Evolutionary conservation across 768 basidiomycete genomes (phyloP), one percentile per base, ranked within the genome.

Genomic region (Macrolepiota dolichaula): DNA sequence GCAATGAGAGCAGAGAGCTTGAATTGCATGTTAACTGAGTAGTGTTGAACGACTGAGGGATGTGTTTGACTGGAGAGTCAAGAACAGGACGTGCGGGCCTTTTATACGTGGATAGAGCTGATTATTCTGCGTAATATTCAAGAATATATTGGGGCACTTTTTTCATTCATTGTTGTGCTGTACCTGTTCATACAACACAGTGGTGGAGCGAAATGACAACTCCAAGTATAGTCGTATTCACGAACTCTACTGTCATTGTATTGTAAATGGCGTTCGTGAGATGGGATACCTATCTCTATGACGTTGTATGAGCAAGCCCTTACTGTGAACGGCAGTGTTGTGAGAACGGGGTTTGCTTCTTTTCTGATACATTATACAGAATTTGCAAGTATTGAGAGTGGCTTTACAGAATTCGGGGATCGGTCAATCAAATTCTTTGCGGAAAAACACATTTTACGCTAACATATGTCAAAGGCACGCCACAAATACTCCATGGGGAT

Each of bases 41-140:
- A n/a, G n/a, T n/a, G n/a, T n/a, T n/a, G n/a, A n/a, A n/a, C n/a
- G n/a, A n/a, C n/a, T n/a, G n/a, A n/a, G n/a, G n/a, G n/a, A n/a
- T n/a, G n/a, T n/a, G n/a, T n/a, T n/a, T n/a, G n/a, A 67, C 57
- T 64, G 59, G 44, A 46, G 61, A 50, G 52, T 4, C 57, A 60
- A 36, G n/a, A 19, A 36, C 29, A 25, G n/a, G 6, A 13, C n/a
- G 2, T 37, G 12, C 17, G 1, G 25, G 36, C n/a, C 29, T 46
- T 6, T 15, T 27, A 19, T n/a, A 27, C 55, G 35, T 37, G n/a
- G 12, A 12, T 17, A n/a, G 46, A 19, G 32, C 51, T 37, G 2
- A 7, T 42, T 19, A n/a, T 53, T 37, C 22, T 53, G 17, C 22
- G 37, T n/a, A 12, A 53, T n/a, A 11, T 37, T 17, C 6, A n/a